Conservation (phyloP, 768 basidiomycete genomes). For the Lactarius akahatsu region DNA sequence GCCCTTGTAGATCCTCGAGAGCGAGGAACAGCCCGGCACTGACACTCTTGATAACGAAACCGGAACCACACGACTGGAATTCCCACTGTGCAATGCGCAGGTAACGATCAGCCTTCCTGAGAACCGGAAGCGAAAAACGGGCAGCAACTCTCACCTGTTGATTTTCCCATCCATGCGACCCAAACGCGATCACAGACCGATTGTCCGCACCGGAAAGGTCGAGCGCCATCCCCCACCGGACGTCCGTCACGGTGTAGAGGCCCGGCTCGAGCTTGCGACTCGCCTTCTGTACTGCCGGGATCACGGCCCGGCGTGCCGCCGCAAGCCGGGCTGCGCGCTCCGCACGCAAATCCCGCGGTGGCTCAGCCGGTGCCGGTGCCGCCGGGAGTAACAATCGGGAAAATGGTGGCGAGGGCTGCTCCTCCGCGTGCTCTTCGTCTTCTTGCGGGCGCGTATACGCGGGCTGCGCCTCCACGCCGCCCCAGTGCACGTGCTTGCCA, state of each 20-base stretch:
- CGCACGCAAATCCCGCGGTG: conserved; percentile 16
- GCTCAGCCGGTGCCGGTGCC: conserved; percentile 2
- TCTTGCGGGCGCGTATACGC: conserved; percentile 13
- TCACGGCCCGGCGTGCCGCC: conserved; percentile 15
- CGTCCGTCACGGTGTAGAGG: conserved; percentile 27
- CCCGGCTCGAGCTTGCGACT: conserved; percentile 24
- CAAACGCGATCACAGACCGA: conserved; percentile 26
- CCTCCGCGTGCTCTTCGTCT: conserved; percentile 16
- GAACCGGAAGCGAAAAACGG: not conserved
- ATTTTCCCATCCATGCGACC: conserved; percentile 29
- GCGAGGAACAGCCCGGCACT: conserved; percentile 12
- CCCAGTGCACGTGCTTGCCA: conserved; percentile 26
- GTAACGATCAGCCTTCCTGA: not conserved
- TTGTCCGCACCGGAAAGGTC: conserved; percentile 27
- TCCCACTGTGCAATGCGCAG: conserved; percentile 17
- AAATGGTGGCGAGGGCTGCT: conserved; percentile 22
- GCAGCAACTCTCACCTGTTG: conserved; percentile 21
- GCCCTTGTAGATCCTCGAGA: conserved; percentile 18
- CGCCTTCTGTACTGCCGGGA: not conserved
- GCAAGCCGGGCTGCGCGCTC: conserved; percentile 18
- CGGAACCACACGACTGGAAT: conserved; percentile 20
- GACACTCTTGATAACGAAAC: conserved; percentile 23
- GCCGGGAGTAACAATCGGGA: conserved; percentile 21
- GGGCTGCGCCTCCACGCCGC: conserved; percentile 22
- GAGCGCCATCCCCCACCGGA: conserved; percentile 28